These are phyloP conservation scores for Epicoccum sorghinum DNA, from an alignment of 2,329 filamentous ascomycete genomes.

Conservation along the genomic window DNA sequence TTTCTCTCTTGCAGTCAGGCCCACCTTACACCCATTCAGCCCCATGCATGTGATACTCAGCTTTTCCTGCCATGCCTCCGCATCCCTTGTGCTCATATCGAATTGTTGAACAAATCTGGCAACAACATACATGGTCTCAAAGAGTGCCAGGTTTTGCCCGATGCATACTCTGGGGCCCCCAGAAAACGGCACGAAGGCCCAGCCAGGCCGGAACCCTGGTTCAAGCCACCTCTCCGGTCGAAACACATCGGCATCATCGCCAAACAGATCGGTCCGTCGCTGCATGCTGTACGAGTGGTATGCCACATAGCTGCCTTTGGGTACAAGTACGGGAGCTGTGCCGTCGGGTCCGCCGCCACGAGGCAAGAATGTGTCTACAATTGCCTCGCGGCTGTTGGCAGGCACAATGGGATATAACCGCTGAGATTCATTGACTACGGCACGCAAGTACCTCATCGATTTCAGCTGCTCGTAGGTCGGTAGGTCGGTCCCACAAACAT, in stretches of 20 bases:
- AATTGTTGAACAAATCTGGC: constrained; percentile 30
- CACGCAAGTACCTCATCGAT: constrained; percentile 35
- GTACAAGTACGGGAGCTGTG: constrained; percentile 32
- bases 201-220: constrained; percentile 26
- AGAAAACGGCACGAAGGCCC: constrained; percentile 37
- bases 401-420: constrained; percentile 42
- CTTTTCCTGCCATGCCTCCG: constrained; percentile 32
- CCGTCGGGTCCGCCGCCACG: constrained; percentile 39
- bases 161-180: constrained; percentile 37
- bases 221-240: constrained; percentile 45
- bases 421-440: constrained; percentile 39
- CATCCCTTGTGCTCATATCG: constrained; percentile 26
- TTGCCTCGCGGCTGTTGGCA: constrained; percentile 35
- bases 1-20: constrained; percentile 11
- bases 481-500: constrained; percentile 53
- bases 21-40: constrained; percentile 25
- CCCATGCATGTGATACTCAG: constrained; percentile 26
- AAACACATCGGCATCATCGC: constrained; percentile 40
- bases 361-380: constrained; percentile 36
- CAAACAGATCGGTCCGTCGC: constrained; percentile 38
- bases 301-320: constrained; percentile 28
- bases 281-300: constrained; percentile 36
- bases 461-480: constrained; percentile 40
- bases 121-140: constrained; percentile 29
- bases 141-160: constrained; percentile 37